Conservation (phyloP, 352 stramenopile species). For the Globisporangium cederbergense region DNA sequence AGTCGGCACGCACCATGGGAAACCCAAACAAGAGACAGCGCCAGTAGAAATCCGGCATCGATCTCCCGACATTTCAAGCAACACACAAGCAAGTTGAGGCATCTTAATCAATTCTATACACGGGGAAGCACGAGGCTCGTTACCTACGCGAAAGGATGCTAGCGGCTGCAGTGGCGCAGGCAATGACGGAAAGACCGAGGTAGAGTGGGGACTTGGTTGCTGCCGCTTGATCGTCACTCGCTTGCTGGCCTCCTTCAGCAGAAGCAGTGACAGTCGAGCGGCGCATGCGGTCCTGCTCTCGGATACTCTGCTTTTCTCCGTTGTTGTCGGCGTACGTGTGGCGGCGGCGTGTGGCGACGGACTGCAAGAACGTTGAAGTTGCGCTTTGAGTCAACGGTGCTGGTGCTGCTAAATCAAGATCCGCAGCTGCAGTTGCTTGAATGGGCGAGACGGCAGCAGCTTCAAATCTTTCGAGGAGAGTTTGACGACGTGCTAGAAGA, state of each 20-base stretch:
- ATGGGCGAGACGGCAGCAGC: conserved; percentile 6
- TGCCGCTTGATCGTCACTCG: neutral
- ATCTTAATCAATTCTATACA: conserved; percentile 1
- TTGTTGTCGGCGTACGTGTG: conserved; percentile 20
- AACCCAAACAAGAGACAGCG: conserved; percentile 15
- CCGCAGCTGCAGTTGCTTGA: neutral
- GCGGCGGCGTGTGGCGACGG: conserved; percentile 13
- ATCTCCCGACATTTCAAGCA: neutral
- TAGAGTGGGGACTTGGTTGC: conserved; percentile 31
- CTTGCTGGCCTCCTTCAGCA: neutral
- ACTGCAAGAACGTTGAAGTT: conserved; percentile 14
- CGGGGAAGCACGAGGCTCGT: conserved; percentile 4
- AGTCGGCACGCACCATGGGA: conserved; percentile 1
- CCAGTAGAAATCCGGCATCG: neutral
- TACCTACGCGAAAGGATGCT: conserved; percentile 39
- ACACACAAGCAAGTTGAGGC: neutral
- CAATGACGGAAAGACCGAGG: conserved; percentile 49
- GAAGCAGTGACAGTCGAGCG: conserved; percentile 11
- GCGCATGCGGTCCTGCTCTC: conserved; percentile 3
- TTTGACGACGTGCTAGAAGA: neutral
- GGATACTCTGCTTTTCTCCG: conserved; percentile 5
- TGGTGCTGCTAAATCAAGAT: neutral
- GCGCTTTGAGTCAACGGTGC: too few species aligned
- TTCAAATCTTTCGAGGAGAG: neutral
- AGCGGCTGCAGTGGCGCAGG: conserved; percentile 41